Evolutionary conservation across 2,329 filamentous ascomycete species (phyloP), one percentile per base, ranked within the genome.

Genomic region (Fusarium bactridioides): DNA sequence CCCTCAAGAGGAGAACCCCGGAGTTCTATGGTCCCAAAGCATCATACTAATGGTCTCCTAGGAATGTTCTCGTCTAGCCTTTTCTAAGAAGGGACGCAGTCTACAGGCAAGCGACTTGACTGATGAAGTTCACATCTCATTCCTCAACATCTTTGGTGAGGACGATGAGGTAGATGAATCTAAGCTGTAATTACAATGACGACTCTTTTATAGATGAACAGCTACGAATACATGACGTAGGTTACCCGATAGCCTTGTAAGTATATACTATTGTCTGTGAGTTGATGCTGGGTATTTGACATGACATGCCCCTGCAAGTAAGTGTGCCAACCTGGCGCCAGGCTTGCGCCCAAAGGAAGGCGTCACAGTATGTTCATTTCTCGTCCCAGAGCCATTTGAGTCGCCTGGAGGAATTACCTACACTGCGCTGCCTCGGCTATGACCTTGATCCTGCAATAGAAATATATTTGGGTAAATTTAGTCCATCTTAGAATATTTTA

Each of bases 61-160:
- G 88, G 89, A 97, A 80, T 97, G 93, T 79, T 98, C 95, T 25
- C 89, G 94, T 55, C 84, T 95, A 66, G 96, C 96, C 1, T 99
- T 97, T 82, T 86, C 89, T 76, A 93, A 95, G 81, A 93, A 91
- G 78, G 95, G 96, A 2, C 89, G 96, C 72, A 94, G 93, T 79
- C 83, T 99, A 79, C 96, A 98, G 84, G 96, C 96, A 2, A 94
- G 93, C 74, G 96, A 98, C 82, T 83, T 99, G 79, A 98, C 95
- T 0, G 94, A 96, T 23, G 92, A 97, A 82, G 93, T 99, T 15
- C 92, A 97, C 77, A 85, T 85, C 38, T 93, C 94, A 2, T 98
- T 98, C 81, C 81, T 93, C 77, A 90, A 90, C 67, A 81, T 97
- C 23, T 92, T 98, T 78, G 95, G 94, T 74, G 86, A 88, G 7